These are phyloP conservation scores for Eucalyptus fibrosa DNA, from an alignment of 345 rosid genomes.

Conservation along the genomic window DNA sequence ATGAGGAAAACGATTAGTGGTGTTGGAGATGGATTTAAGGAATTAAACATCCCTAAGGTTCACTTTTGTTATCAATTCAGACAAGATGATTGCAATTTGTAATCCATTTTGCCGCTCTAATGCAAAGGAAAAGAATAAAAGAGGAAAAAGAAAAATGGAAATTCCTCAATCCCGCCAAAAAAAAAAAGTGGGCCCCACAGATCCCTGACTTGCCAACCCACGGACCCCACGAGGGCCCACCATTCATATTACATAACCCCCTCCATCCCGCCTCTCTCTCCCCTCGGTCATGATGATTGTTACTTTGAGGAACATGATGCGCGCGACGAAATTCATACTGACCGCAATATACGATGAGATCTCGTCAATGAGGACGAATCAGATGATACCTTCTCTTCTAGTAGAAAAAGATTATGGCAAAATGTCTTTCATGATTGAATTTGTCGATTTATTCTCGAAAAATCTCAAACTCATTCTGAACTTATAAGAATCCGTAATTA, in stretches of 20 bases:
- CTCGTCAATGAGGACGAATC: fast-evolving
- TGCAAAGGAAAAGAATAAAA: background rate
- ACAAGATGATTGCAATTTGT: background rate
- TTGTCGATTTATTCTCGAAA: fast-evolving
- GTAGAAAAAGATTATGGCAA: no score
- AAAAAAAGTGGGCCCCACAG: background rate
- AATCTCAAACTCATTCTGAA: fast-evolving
- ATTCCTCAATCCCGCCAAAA: background rate
- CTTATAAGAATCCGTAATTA: no score
- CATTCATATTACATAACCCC: background rate
- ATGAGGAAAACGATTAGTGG: background rate
- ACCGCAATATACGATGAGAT: no score
- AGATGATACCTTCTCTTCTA: background rate
- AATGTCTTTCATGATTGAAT: background rate
- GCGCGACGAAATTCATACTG: background rate
- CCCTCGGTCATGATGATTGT: background rate
- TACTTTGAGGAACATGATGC: background rate
- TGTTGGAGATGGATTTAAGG: background rate
- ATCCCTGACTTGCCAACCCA: background rate
- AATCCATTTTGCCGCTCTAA: background rate
- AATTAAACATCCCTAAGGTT: background rate
- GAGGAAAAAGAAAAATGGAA: background rate
- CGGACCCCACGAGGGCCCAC: background rate
- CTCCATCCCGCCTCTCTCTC: no score
- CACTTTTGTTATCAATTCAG: background rate